Evolutionary conservation across 176 grass and related monocot species (phyloP).

Genomic region (Aechmea fasciata): DNA sequence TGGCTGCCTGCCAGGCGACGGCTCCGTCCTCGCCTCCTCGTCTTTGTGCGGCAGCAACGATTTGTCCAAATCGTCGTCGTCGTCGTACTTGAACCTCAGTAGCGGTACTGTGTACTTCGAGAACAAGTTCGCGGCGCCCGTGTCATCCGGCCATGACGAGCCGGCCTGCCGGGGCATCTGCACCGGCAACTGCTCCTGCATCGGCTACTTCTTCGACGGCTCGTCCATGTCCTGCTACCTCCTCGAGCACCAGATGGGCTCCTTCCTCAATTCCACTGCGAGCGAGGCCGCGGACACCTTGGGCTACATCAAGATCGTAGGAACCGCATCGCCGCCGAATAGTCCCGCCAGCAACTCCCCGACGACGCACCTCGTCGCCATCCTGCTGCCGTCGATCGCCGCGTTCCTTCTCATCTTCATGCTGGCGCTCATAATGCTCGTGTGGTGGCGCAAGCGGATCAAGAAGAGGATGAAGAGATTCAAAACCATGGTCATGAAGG

Average conservation of each 20-base stretch:
- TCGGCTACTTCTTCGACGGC: slow-evolving; percentile 53
- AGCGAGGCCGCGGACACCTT: background rate
- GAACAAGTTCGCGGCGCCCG: slow-evolving; percentile 37
- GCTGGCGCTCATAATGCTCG: slow-evolving; percentile 2
- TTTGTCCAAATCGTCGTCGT: background rate
- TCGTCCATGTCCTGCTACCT: slow-evolving; percentile 48
- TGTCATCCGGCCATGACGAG: slow-evolving; percentile 20
- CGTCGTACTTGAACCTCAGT: slow-evolving; percentile 38
- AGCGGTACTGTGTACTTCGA: slow-evolving; percentile 42
- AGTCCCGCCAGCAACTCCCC: background rate
- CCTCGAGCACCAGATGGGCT: slow-evolving; percentile 48
- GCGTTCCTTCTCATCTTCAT: slow-evolving; percentile 30
- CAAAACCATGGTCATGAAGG: slow-evolving; percentile 20
- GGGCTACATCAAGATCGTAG: slow-evolving; percentile 52
- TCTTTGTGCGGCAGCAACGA: slow-evolving; percentile 16
- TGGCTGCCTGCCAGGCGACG: slow-evolving; percentile 51
- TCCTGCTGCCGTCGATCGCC: slow-evolving; percentile 47
- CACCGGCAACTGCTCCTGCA: slow-evolving; percentile 53
- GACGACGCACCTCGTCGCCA: slow-evolving; percentile 19
- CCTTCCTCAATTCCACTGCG: slow-evolving; percentile 32
- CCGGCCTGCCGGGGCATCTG: slow-evolving; percentile 48
- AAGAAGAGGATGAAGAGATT: slow-evolving; percentile 13
- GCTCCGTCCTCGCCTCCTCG: slow-evolving; percentile 41
- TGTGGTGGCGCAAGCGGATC: slow-evolving; percentile 22
- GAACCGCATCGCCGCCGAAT: background rate